Evolutionary conservation across 768 basidiomycete genomes (phyloP), one percentile per base, ranked within the genome.

Genomic region (Lentinus brumalis): DNA sequence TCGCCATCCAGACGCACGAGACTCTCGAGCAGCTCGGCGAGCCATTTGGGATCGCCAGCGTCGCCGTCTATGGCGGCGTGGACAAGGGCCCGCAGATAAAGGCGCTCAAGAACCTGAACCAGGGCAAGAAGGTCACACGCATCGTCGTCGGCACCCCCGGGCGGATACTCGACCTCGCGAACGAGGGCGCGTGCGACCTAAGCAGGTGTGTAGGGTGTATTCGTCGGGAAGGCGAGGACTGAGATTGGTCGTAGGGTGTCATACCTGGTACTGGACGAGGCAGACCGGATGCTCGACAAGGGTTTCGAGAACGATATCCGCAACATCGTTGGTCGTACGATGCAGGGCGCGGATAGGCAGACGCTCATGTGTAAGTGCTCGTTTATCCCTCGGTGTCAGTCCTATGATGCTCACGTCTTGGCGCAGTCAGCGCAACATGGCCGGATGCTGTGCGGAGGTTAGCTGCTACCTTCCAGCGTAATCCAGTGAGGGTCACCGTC

Each of bases 301-400:
- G 97, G 96, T 0, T 99, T 99, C 72, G 97, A 99, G 73, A 97
- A 98, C 69, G 97, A 98, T 71, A 97, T 98, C 61, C 81, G 94
- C 54, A 85, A 81, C 61, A 98, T 99, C 70, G 95, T 98, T 62
- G 86, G 83, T 8, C 78, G 81, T 57, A 86, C 88, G 2, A 83
- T 87, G 76, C 85, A 85, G 70, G 79, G 82, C 39, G 72, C 79
- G n/a, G 81, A 84, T 59, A 83, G 94, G 49, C 94, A 96, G 77
- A 96, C 93, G 7, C 87, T 95, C 82, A 95, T 96, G 94, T 96
- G 92, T 95, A 73, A 66, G 91, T 59, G 7, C 16, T 8, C 3
- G 14, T 30, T 16, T 1, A 26, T 11, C 16, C 7, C 16, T 26
- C 66, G 8, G 4, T 30, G 2, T 8, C 41, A 18, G 45, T 42